These are phyloP conservation scores for Phylloporus scabripes DNA, from an alignment of 768 basidiomycete species.

Conservation along the genomic window DNA sequence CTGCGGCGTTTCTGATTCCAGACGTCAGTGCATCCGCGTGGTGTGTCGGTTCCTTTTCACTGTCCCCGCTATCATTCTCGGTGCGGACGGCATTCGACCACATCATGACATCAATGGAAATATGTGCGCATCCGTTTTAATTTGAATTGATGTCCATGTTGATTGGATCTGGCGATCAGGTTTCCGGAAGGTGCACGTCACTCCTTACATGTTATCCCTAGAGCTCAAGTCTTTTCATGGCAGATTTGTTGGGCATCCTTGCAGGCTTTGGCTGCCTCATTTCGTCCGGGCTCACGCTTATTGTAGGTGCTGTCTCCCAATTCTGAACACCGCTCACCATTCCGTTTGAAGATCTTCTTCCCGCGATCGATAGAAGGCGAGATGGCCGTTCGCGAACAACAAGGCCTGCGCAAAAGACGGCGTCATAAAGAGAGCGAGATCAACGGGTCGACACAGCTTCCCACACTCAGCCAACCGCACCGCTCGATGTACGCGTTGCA, in stretches of 20 bases:
- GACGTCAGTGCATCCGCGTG: slow-evolving; percentile 58
- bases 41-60: slow-evolving; percentile 71
- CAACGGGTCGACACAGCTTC: not conserved
- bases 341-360: slow-evolving; percentile 62
- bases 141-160: not conserved
- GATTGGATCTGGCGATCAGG: slow-evolving; percentile 12
- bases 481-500: not conserved
- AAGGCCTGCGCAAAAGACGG: not conserved
- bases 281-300: slow-evolving; percentile 69
- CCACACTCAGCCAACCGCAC: not conserved
- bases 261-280: slow-evolving; percentile 56
- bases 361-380: slow-evolving; percentile 70
- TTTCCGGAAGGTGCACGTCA: slow-evolving; percentile 20
- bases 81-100: slow-evolving; percentile 59
- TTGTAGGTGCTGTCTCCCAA: slow-evolving; percentile 40
- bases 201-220: not conserved
- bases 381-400: slow-evolving; percentile 48
- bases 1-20: not conserved
- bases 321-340: too few species aligned
- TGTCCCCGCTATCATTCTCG: slow-evolving; percentile 58
- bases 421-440: not conserved
- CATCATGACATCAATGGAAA: slow-evolving; percentile 63
- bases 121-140: slow-evolving; percentile 31
- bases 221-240: not conserved
- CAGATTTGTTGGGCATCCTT: slow-evolving; percentile 57